Base-by-base conservation (phyloP, 1,139 yeast species). In the Pneumocystis oryctolagi region DNA sequence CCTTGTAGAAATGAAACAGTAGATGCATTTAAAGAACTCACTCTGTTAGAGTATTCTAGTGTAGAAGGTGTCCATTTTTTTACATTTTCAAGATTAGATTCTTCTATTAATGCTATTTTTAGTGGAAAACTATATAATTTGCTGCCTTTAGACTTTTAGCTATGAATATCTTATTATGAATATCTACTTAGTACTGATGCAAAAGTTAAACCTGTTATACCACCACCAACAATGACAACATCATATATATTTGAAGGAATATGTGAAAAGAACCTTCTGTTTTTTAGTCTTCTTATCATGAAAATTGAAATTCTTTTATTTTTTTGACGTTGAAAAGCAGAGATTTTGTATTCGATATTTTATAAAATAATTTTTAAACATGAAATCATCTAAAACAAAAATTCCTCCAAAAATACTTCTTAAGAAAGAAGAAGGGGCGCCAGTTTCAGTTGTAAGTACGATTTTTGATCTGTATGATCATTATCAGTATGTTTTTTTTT, bases 201-300 rank as follows among this genome's bases (percentile, higher is more conserved):
- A 55, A 92, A 76, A 0, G 97, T 85, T 63, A 92, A 76, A 0
- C 99, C 99, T 0, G 98, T 97, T 0, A 97, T 96, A 0, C 99
- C 99, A 5, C 96, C 98, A 32, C 99, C 99, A 60, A 94, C 87
- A 64, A 92, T 86, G 14, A 88, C 84, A 31, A 94, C 83, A 72
- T 92, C 99, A 62, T 69, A 68, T 18, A 65, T 16, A 31, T 63
- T 58, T 25, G 16, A 47, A 12, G 9, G 20, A 9, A 9, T n/a
- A 47, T 20, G 25, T 25, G 28, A 14, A 3, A 31, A 5, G 2
- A 12, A 12, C 16, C 25, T 47, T 3, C 8, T 20, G 20, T 47
- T 47, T 47, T 47, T 47, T 12, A 47, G 5, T 1, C 25, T 5
- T 25, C 3, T 25, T 20, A 47, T 47, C 12, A 47, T n/a, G n/a